Conservation (phyloP, 192 early-diverging fungal species). For the Podila horticola region DNA sequence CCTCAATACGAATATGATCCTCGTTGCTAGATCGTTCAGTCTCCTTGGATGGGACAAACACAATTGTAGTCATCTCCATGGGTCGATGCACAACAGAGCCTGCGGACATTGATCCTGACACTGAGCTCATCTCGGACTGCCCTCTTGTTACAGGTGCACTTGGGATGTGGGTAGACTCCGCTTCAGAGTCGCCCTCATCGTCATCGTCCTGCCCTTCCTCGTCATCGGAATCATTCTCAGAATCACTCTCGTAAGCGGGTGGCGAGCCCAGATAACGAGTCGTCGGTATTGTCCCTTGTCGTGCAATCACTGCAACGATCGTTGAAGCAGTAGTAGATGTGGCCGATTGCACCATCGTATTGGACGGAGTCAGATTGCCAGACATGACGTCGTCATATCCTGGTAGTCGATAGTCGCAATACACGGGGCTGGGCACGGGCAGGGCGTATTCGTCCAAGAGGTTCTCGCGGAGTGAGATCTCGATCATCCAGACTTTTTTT, state of each 20-base stretch:
- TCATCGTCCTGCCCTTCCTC: slow-evolving; percentile 27
- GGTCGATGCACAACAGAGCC: neutral
- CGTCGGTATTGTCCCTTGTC: neutral
- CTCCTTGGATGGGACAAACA: neutral
- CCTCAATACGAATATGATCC: neutral
- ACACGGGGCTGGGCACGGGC: slow-evolving; percentile 37
- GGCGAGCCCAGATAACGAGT: slow-evolving; percentile 26
- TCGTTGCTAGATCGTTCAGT: neutral
- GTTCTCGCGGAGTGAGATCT: slow-evolving; percentile 40
- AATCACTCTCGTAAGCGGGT: slow-evolving; percentile 39
- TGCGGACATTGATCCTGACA: neutral
- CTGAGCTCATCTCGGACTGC: neutral
- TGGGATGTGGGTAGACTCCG: neutral
- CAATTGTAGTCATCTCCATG: slow-evolving; percentile 12
- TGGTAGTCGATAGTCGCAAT: slow-evolving; percentile 46
- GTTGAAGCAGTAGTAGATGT: neutral
- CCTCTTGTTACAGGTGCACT: neutral
- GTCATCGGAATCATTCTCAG: slow-evolving; percentile 19
- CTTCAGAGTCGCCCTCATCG: neutral
- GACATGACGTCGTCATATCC: slow-evolving; percentile 34
- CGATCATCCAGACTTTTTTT: slow-evolving; percentile 34
- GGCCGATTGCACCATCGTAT: neutral
- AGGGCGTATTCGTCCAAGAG: slow-evolving; percentile 39
- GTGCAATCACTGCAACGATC: neutral
- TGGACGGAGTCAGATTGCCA: neutral